Evolutionary conservation across 2,329 filamentous ascomycete species (phyloP).

Genomic region (Penicillium sp.): DNA sequence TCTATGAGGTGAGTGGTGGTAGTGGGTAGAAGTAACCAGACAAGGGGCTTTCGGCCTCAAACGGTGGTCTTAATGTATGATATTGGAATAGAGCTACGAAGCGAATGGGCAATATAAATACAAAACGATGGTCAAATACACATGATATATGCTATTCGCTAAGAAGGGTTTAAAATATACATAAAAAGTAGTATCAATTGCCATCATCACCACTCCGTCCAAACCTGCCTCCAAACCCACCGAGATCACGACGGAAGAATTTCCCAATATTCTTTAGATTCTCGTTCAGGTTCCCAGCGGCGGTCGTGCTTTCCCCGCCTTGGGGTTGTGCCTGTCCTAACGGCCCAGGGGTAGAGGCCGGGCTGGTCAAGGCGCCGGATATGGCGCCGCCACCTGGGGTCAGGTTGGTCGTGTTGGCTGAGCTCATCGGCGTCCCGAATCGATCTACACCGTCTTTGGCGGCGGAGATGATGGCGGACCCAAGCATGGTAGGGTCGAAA

Average conservation of each 20-base stretch:
- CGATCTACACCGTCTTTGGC: slow-evolving; percentile 74
- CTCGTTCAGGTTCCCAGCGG: slow-evolving; percentile 72
- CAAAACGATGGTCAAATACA: too few species aligned
- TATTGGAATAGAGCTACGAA: too few species aligned
- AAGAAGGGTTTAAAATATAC: too few species aligned
- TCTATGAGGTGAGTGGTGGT: too few species aligned
- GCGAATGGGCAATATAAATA: too few species aligned
- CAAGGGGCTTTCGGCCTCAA: too few species aligned
- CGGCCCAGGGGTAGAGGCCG: slow-evolving; percentile 16
- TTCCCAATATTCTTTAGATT: slow-evolving; percentile 93
- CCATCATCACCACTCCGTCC: slow-evolving; percentile 36
- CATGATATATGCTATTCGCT: too few species aligned
- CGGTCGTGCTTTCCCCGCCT: slow-evolving; percentile 32
- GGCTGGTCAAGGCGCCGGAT: slow-evolving; percentile 18
- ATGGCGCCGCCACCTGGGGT: slow-evolving; percentile 37
- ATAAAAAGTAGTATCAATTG: too few species aligned
- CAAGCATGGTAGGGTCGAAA: slow-evolving; percentile 74
- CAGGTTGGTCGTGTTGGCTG: too few species aligned
- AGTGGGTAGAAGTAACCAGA: too few species aligned
- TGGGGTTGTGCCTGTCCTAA: slow-evolving; percentile 17
- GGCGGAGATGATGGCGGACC: slow-evolving; percentile 78
- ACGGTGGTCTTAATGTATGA: too few species aligned
- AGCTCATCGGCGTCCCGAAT: too few species aligned
- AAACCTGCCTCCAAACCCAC: slow-evolving; percentile 64
- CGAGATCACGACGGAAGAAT: slow-evolving; percentile 84